Conservation (phyloP, 2,329 filamentous ascomycete species). For the Paramyrothecium sp. region DNA sequence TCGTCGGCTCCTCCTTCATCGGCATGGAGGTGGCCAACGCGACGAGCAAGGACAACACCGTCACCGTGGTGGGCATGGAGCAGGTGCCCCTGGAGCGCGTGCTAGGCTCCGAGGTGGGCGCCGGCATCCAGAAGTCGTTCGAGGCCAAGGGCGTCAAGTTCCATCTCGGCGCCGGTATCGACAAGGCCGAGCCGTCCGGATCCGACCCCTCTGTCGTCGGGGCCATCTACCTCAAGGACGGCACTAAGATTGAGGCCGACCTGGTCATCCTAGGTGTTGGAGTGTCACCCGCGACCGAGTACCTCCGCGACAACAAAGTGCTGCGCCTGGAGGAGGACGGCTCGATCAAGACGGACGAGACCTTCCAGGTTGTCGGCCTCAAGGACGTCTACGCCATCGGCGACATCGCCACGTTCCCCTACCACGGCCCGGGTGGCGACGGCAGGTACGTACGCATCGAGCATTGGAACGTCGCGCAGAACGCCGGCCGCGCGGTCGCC, state of each 20-base stretch:
- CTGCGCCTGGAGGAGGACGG: slow-evolving; percentile 78
- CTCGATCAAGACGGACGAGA: slow-evolving; percentile 78
- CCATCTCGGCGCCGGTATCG: slow-evolving; percentile 75
- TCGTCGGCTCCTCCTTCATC: slow-evolving; percentile 93
- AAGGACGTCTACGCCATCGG: slow-evolving; percentile 89
- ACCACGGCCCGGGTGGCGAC: slow-evolving; percentile 81
- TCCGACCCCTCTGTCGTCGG: slow-evolving; percentile 73
- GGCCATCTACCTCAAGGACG: slow-evolving; percentile 79
- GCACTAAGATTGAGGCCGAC: slow-evolving; percentile 80
- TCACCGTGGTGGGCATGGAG: slow-evolving; percentile 88
- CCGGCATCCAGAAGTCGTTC: slow-evolving; percentile 73
- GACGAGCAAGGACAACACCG: slow-evolving; percentile 73
- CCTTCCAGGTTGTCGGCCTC: slow-evolving; percentile 72
- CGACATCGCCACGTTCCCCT: slow-evolving; percentile 93
- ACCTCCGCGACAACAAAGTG: slow-evolving; percentile 68
- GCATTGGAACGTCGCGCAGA: slow-evolving; percentile 98
- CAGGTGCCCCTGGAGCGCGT: slow-evolving; percentile 80
- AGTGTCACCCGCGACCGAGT: slow-evolving; percentile 82
- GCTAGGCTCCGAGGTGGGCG: slow-evolving; percentile 78
- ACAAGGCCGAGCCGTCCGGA: slow-evolving; percentile 73
- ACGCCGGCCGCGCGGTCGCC: slow-evolving; percentile 79
- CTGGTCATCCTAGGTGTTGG: slow-evolving; percentile 90
- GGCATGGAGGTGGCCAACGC: slow-evolving; percentile 97
- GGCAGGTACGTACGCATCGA: slow-evolving; percentile 80
- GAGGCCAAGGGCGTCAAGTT: slow-evolving; percentile 91